Evolutionary conservation across 768 basidiomycete species (phyloP).

Genomic region (Psilocybe subaeruginosa): DNA sequence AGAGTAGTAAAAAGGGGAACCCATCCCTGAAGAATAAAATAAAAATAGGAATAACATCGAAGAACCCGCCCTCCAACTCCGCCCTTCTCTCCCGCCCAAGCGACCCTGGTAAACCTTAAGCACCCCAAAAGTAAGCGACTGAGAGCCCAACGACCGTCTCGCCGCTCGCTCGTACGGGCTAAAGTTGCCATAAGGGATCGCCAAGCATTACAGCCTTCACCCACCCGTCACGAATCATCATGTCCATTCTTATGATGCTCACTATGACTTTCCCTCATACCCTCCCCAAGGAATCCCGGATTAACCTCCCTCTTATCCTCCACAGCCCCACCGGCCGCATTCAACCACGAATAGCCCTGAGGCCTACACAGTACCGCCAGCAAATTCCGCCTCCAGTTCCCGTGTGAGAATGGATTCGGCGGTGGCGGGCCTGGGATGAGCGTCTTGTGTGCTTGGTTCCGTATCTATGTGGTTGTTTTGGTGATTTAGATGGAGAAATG

Average conservation of each 20-base stretch:
- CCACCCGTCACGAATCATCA: slow-evolving; percentile 1
- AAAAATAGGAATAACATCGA: background rate
- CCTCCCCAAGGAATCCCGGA: slow-evolving; percentile 49
- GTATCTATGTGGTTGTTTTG: slow-evolving; percentile 53
- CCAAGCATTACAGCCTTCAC: background rate
- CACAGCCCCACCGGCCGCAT: slow-evolving; percentile 58
- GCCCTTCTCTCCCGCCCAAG: too few relatives aligned
- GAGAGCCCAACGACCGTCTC: too few relatives aligned
- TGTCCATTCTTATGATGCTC: slow-evolving; percentile 6
- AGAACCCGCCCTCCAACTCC: too few relatives aligned
- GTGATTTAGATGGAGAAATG: background rate
- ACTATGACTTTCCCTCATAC: background rate
- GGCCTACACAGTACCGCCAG: slow-evolving; percentile 81
- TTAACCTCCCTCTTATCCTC: slow-evolving; percentile 79
- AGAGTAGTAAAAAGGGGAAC: too few relatives aligned
- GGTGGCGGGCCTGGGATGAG: slow-evolving; percentile 67
- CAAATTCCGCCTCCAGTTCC: slow-evolving; percentile 75
- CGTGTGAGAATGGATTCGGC: slow-evolving; percentile 87
- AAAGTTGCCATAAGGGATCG: too few relatives aligned
- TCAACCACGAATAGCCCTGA: slow-evolving; percentile 78
- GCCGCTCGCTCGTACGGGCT: too few relatives aligned
- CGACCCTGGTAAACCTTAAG: background rate
- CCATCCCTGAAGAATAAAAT: background rate
- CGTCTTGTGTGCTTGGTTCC: slow-evolving; percentile 80
- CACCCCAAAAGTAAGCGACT: background rate